Conservation (phyloP, 306 rosid genomes). For the Vicia sativa region DNA sequence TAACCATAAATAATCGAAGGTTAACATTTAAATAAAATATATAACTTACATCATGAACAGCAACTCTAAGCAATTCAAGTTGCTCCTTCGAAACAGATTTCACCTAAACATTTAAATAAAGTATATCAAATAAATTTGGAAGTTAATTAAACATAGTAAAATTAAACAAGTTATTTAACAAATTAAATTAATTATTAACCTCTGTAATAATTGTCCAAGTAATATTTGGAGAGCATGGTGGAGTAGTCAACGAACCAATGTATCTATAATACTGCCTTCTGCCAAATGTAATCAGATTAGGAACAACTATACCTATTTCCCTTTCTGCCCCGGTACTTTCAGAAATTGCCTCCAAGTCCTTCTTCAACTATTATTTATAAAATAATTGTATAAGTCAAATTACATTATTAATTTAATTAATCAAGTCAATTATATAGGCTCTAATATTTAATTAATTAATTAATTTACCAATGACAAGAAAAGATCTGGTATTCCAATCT, state of each 20-base stretch:
- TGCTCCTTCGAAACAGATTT: constrained; percentile 57
- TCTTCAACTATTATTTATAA: constrained; percentile 40
- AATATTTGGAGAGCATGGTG: constrained; percentile 71
- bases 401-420: neutral
- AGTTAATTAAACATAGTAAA: neutral
- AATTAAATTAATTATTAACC: constrained; percentile 35
- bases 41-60: constrained; percentile 79
- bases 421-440: neutral
- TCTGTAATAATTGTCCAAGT: constrained; percentile 55
- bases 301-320: constrained; percentile 48
- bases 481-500: constrained; percentile 51
- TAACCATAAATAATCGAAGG: too few species aligned
- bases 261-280: constrained; percentile 57
- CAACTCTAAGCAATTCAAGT: constrained; percentile 53
- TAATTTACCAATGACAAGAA: constrained; percentile 57
- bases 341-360: constrained; percentile 41
- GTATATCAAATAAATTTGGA: neutral
- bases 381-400: neutral
- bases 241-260: constrained; percentile 73
- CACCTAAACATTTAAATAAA: constrained; percentile 41
- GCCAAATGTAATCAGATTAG: constrained; percentile 36
- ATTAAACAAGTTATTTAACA: neutral
- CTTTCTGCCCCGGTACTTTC: constrained; percentile 11
- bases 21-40: too few species aligned
- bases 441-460: neutral